Conservation (phyloP, 805 yeast species). For the Wickerhamiella parazyma region DNA sequence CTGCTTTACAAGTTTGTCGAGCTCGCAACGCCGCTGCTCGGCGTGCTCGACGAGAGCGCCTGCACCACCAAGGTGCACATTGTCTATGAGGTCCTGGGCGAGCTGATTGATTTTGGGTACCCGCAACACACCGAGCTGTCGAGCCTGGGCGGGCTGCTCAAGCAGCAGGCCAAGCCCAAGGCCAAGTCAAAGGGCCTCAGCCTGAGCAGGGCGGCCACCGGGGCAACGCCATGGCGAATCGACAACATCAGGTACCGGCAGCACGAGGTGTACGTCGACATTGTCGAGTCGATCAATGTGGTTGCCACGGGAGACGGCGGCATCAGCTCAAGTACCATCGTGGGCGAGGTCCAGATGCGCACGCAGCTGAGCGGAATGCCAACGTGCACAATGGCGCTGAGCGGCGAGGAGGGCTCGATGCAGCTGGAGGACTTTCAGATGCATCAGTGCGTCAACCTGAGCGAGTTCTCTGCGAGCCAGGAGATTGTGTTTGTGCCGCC, state of each 20-base stretch:
- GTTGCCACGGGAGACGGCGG: conserved; percentile 47
- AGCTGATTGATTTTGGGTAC: conserved; percentile 63
- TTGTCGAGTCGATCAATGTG: conserved; percentile 60
- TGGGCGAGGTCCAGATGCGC: conserved; percentile 59
- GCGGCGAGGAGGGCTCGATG: conserved; percentile 24
- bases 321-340: conserved; percentile 54
- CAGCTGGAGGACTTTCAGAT: conserved; percentile 62
- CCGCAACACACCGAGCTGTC: conserved; percentile 51
- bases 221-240: conserved; percentile 54
- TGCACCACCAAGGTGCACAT: conserved; percentile 53
- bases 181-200: not conserved
- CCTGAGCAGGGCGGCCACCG: conserved; percentile 24
- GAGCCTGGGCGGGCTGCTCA: conserved; percentile 26
- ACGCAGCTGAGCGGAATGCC: conserved; percentile 74
- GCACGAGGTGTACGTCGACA: conserved; percentile 66
- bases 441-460: conserved; percentile 73
- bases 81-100: conserved; percentile 67
- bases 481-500: conserved; percentile 70
- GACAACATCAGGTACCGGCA: conserved; percentile 61
- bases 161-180: conserved; percentile 1
- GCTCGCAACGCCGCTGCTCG: conserved; percentile 36
- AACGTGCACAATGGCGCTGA: conserved; percentile 61
- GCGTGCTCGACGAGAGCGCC: conserved; percentile 33
- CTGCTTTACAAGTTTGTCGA: conserved; percentile 51
- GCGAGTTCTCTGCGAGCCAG: conserved; percentile 50